These are phyloP conservation scores for Rhizophora apiculata DNA, from an alignment of 345 rosid genomes.

Conservation along the genomic window DNA sequence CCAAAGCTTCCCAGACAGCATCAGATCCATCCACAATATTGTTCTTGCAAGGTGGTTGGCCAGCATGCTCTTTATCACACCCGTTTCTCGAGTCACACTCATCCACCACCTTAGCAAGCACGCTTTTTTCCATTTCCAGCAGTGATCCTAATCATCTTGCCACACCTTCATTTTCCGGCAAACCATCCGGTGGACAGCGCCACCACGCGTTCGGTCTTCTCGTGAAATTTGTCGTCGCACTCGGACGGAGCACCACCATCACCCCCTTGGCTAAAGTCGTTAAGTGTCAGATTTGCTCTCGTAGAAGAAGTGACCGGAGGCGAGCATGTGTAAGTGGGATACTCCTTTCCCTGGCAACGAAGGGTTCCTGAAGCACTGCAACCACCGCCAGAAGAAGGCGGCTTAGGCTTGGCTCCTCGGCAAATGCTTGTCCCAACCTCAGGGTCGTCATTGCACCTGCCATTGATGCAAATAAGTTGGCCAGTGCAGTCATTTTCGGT, in stretches of 20 bases:
- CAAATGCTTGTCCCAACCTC: slow-evolving; percentile 31
- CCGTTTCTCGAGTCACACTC: slow-evolving; percentile 40
- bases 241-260: not conserved
- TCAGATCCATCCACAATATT: slow-evolving; percentile 42
- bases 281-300: slow-evolving; percentile 21
- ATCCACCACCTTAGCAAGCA: slow-evolving; percentile 35
- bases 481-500: slow-evolving; percentile 33
- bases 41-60: slow-evolving; percentile 32
- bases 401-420: not conserved
- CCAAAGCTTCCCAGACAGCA: slow-evolving; percentile 40
- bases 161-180: slow-evolving; percentile 28
- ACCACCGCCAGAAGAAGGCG: not conserved
- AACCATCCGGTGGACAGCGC: slow-evolving; percentile 45
- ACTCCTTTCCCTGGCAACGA: not conserved
- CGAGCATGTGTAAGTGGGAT: slow-evolving; percentile 24
- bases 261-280: slow-evolving; percentile 26
- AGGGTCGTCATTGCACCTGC: slow-evolving; percentile 39
- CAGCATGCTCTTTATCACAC: slow-evolving; percentile 38
- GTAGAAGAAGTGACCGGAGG: slow-evolving; percentile 30
- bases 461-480: slow-evolving; percentile 36
- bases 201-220: slow-evolving; percentile 21
- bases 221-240: slow-evolving; percentile 13
- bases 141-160: slow-evolving; percentile 27
- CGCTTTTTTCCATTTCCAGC: slow-evolving; percentile 7
- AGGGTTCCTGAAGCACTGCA: slow-evolving; percentile 28